Percentiles rank a stretch among this genome's conserved stretches.
Conservation (phyloP, 805 yeast species). For the Yamadazyma endophytica region DNA sequence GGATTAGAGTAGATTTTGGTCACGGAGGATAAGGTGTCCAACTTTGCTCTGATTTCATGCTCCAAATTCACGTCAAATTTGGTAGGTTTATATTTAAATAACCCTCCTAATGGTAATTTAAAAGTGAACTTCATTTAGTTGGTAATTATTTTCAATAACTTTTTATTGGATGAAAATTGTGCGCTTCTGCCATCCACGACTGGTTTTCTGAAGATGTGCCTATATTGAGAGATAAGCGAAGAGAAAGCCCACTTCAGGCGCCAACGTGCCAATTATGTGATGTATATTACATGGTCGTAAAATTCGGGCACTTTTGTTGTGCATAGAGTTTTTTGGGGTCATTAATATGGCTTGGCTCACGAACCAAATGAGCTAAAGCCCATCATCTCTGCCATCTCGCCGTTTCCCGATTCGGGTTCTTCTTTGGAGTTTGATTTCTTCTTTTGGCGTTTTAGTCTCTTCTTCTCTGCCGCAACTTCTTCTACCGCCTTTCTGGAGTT, state of each 20-base stretch:
- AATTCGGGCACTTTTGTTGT: too few species aligned
- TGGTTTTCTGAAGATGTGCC: too few species aligned
- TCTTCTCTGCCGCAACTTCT: conserved; percentile 25
- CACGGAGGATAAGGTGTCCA: conserved; percentile 61
- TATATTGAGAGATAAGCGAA: too few species aligned
- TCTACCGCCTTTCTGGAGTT: conserved; percentile 36
- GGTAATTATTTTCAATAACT: conserved; percentile 7
- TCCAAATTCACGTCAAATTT: conserved; percentile 49
- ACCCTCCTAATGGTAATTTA: conserved; percentile 35
- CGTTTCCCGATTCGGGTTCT: conserved; percentile 14
- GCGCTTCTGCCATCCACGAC: too few species aligned
- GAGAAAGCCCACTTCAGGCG: too few species aligned
- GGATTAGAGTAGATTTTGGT: conserved; percentile 66
- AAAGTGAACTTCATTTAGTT: conserved; percentile 36
- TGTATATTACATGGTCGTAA: too few species aligned
- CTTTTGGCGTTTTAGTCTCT: conserved; percentile 19
- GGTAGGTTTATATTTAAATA: conserved; percentile 34
- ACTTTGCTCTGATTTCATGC: conserved; percentile 55
- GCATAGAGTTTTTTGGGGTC: too few species aligned
- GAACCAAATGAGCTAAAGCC: conserved; percentile 56
- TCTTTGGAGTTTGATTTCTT: conserved; percentile 5
- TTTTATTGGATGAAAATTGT: conserved; percentile 11
- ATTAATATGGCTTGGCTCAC: too few species aligned
- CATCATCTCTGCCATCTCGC: conserved; percentile 38
- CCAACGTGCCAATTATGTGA: too few species aligned